These are phyloP conservation scores for Chaetothyriales sp. DNA, from an alignment of 2,329 filamentous ascomycete species.

Conservation along the genomic window DNA sequence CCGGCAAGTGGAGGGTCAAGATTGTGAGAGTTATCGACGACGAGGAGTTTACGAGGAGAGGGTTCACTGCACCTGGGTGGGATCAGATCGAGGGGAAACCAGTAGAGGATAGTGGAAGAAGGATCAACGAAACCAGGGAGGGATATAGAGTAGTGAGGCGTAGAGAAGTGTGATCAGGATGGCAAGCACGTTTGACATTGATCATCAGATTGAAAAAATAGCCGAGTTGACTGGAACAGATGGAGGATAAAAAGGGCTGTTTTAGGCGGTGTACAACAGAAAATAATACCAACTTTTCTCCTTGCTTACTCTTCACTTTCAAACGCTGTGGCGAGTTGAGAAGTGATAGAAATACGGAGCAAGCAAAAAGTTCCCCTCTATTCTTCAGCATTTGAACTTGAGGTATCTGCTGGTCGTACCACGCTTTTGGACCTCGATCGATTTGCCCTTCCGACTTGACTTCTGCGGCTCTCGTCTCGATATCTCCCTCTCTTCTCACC, in stretches of 20 bases:
- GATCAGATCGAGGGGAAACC: not conserved
- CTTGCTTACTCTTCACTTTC: not conserved
- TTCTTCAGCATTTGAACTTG: not conserved
- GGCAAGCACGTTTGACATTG: no score
- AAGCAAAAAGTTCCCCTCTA: not conserved
- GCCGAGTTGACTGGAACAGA: no score
- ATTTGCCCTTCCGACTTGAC: not conserved
- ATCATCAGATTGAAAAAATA: no score
- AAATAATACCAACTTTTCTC: not conserved
- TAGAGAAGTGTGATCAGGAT: no score
- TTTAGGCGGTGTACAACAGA: not conserved
- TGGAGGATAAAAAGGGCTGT: not conserved
- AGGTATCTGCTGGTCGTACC: not conserved
- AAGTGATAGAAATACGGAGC: no score
- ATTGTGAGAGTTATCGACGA: constrained; percentile 43
- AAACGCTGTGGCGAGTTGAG: no score
- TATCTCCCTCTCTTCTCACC: constrained; percentile 10
- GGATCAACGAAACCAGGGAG: not conserved
- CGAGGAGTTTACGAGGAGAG: constrained; percentile 35
- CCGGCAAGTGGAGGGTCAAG: constrained; percentile 49
- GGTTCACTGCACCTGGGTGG: constrained; percentile 36
- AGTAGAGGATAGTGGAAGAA: not conserved
- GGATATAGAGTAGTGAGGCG: not conserved
- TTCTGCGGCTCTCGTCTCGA: constrained; percentile 6
- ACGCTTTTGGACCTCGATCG: not conserved